These are phyloP conservation scores for Chaetomium strumarium DNA, from an alignment of 2,329 filamentous ascomycete genomes.

Conservation along the genomic window DNA sequence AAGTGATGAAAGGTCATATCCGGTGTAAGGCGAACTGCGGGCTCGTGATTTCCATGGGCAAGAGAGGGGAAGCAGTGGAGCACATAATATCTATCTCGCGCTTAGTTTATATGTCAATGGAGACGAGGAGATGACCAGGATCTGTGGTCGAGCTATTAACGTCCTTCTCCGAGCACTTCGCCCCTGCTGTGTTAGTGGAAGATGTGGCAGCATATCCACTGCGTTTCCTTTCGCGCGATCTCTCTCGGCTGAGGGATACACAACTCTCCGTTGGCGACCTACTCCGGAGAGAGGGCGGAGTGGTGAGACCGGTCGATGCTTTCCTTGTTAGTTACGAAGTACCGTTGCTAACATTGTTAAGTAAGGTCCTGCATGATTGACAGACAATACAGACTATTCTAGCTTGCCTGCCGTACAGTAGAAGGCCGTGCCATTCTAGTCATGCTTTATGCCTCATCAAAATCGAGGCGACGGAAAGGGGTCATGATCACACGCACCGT, in stretches of 20 bases:
- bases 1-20: neutral
- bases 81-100: conserved; percentile 1
- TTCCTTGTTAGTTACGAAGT: too few species aligned
- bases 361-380: neutral
- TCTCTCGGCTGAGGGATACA: too few species aligned
- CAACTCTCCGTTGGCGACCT: too few species aligned
- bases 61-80: neutral
- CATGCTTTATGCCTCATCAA: neutral
- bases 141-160: too few species aligned
- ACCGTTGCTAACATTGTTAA: neutral
- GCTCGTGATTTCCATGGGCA: neutral
- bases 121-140: neutral
- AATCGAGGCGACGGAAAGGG: neutral
- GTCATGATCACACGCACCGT: neutral
- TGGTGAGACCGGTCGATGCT: neutral
- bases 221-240: too few species aligned
- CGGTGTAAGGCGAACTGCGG: neutral
- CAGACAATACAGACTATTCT: too few species aligned
- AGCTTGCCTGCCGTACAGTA: neutral
- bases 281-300: too few species aligned
- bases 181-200: too few species aligned
- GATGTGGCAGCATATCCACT: too few species aligned
- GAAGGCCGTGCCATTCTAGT: neutral
- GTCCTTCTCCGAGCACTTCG: too few species aligned
- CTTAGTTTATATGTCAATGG: conserved; percentile 1